Conservation (phyloP, 139 green algal genomes). For the Choricystis sp. region DNA sequence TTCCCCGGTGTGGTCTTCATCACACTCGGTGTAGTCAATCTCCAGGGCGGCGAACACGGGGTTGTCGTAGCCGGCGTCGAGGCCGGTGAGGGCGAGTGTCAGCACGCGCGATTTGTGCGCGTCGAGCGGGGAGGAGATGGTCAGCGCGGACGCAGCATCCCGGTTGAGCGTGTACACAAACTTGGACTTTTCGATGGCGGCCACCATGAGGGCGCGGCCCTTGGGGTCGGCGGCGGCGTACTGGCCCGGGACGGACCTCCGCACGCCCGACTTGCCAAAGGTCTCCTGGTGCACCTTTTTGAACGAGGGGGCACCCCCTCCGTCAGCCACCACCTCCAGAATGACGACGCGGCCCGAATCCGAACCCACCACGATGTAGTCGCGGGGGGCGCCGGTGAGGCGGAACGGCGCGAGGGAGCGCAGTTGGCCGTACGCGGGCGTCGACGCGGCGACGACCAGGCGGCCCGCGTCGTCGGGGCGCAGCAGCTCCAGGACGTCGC, state of each 20-base stretch:
- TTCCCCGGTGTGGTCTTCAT: conserved; percentile 75
- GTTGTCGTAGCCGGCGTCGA: conserved; percentile 98
- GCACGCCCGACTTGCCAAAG: conserved; percentile 80
- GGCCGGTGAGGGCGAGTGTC: conserved; percentile 53
- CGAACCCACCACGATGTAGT: conserved; percentile 82
- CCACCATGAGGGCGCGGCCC: conserved; percentile 86
- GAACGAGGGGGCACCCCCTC: conserved; percentile 72
- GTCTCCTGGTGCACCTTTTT: conserved; percentile 93
- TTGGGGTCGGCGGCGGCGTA: conserved; percentile 84
- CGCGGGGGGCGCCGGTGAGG: conserved; percentile 63
- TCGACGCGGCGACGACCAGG: conserved; percentile 34
- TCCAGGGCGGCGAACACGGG: conserved; percentile 96
- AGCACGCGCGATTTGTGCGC: conserved; percentile 82
- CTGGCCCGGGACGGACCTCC: conserved; percentile 89
- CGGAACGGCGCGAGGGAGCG: conserved; percentile 74
- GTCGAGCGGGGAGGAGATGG: conserved; percentile 92
- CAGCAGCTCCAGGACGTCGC: conserved; percentile 89
- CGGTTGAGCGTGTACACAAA: conserved; percentile 98
- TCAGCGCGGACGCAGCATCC: conserved; percentile 82
- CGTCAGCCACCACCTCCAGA: conserved; percentile 74
- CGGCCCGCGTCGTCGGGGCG: conserved; percentile 78
- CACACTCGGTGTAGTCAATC: conserved; percentile 84
- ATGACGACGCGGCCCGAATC: conserved; percentile 92
- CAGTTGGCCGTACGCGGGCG: conserved; percentile 70
- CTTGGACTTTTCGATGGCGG: conserved; percentile 92